These are phyloP conservation scores for Tolypocladium ovalisporum DNA, from an alignment of 2,329 filamentous ascomycete genomes.

Conservation along the genomic window DNA sequence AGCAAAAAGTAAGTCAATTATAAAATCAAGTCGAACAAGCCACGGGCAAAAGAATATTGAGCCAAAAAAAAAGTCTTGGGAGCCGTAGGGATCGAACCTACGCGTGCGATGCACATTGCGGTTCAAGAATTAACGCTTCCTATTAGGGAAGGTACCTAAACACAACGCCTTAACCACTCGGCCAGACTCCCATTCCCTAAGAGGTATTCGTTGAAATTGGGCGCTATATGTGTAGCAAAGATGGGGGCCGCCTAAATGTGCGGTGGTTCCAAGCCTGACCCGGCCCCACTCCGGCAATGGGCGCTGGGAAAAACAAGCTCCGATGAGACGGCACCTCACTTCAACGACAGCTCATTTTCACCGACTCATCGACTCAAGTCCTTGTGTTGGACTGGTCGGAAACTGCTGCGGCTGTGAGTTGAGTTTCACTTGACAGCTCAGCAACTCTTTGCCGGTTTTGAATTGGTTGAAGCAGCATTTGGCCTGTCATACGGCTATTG, in stretches of 20 bases:
- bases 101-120: conserved; percentile 32
- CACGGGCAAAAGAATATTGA: not conserved
- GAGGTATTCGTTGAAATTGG: conserved; percentile 1
- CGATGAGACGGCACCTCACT: not conserved
- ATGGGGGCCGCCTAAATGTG: not conserved
- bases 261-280: not conserved
- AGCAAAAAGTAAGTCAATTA: not conserved
- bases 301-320: not conserved
- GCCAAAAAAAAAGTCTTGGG: conserved; percentile 17
- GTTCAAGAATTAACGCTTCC: conserved; percentile 16
- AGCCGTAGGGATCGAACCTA: conserved; percentile 41
- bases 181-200: conserved; percentile 28
- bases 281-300: not conserved
- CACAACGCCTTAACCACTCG: conserved; percentile 47
- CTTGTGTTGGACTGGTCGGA: too few species aligned
- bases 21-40: not conserved
- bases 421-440: too few species aligned
- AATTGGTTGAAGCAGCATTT: not conserved
- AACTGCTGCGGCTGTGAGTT: not conserved
- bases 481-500: not conserved
- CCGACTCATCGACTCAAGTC: not conserved
- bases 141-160: conserved; percentile 29
- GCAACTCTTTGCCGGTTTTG: not conserved
- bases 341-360: not conserved
- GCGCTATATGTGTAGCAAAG: not conserved